Conservation (phyloP, 2,329 filamentous ascomycete genomes). For the Hymenoscyphus linearis region DNA sequence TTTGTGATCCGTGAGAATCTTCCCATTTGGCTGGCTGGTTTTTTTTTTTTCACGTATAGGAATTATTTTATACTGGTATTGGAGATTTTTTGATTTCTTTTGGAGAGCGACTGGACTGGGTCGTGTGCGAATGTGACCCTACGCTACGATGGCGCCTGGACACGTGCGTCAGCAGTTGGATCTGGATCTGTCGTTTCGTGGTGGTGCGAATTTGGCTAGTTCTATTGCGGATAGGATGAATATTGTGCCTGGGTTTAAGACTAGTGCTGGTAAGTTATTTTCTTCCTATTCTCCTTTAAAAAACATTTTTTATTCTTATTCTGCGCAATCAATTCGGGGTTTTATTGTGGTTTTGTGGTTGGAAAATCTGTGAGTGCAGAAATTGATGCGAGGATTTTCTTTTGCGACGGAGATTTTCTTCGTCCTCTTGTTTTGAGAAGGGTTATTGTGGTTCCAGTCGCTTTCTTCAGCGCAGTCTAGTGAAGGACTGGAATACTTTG, state of each 20-base stretch:
- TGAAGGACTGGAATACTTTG: neutral
- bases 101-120: neutral
- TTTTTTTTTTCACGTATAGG: neutral
- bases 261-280: constrained; percentile 51
- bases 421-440: neutral
- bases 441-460: neutral
- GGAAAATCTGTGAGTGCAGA: neutral
- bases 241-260: constrained; percentile 52
- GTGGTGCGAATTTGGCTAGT: constrained; percentile 31
- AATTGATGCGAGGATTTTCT: neutral
- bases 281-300: neutral
- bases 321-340: no score
- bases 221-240: constrained; percentile 48
- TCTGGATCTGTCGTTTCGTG: constrained; percentile 30
- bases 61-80: neutral
- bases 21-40: neutral
- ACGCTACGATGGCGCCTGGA: constrained; percentile 16
- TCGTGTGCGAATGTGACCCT: neutral
- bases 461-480: neutral
- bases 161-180: constrained; percentile 34
- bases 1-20: no score
- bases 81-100: no score
- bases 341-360: constrained; percentile 11
- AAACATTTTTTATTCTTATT: no score
- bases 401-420: neutral